A percentile compares a stretch with the other conserved stretches of the same genome.
phyloP scores from a whole-genome alignment of 805 yeast species.

The Millerozyma acaciae region DNA sequence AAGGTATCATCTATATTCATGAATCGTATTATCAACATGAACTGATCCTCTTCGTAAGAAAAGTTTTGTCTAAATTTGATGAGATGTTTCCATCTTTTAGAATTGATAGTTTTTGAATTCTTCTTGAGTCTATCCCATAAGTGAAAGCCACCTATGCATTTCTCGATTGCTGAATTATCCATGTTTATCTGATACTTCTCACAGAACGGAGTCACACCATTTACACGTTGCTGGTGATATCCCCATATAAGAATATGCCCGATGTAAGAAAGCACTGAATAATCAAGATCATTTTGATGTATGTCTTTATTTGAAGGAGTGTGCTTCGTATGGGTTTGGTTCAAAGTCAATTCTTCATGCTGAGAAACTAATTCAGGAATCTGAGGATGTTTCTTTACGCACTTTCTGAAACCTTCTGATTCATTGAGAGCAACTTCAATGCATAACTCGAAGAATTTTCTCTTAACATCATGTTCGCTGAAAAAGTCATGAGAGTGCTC shows the following conservation, averaged over 20 bases:
- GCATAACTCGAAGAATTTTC: conserved; percentile 27
- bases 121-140: conserved; percentile 38
- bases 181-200: conserved; percentile 19
- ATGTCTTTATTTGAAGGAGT: conserved; percentile 32
- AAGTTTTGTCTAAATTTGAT: conserved; percentile 33
- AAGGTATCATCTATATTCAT: too few species aligned
- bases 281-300: conserved; percentile 35
- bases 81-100: conserved; percentile 41
- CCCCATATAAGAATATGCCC: conserved; percentile 41
- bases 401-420: conserved; percentile 30
- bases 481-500: conserved; percentile 23
- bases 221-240: conserved; percentile 19
- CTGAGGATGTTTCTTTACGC: conserved; percentile 20
- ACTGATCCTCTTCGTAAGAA: conserved; percentile 38
- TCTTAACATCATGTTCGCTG: conserved; percentile 14
- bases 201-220: conserved; percentile 9
- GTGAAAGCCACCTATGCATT: conserved; percentile 35
- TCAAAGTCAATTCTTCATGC: conserved; percentile 28
- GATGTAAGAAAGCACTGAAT: conserved; percentile 32
- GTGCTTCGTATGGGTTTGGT: conserved; percentile 28
- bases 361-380: conserved; percentile 25
- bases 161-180: conserved; percentile 12
- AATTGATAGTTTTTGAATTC: conserved; percentile 27
- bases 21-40: conserved; percentile 32
- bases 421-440: conserved; percentile 34